These are phyloP conservation scores for Cornus controversa DNA, from an alignment of 148 eudicot species.

Conservation along the genomic window DNA sequence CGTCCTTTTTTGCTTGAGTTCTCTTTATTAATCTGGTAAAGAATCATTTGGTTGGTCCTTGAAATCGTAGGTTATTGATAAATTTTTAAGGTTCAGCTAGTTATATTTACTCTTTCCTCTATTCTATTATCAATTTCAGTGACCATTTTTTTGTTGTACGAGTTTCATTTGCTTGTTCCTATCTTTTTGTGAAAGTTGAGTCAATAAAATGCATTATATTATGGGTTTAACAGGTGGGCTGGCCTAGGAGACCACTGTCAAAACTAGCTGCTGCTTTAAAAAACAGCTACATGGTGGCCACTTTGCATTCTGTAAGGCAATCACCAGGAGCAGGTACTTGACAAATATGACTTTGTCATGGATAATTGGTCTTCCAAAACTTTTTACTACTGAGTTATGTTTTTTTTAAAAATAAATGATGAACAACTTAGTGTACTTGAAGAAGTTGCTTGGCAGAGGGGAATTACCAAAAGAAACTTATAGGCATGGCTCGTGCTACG, in stretches of 20 bases:
- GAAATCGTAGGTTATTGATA: background rate
- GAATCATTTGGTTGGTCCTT: background rate
- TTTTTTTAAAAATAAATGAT: conserved; percentile 38
- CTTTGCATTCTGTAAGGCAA: conserved; percentile 66
- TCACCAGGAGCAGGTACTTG: conserved; percentile 67
- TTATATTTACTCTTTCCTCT: background rate
- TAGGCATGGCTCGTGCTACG: conserved; percentile 99
- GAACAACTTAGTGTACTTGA: conserved; percentile 65
- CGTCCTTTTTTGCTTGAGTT: background rate
- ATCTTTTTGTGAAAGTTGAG: conserved; percentile 5
- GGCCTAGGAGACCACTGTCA: conserved; percentile 94
- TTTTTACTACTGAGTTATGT: conserved; percentile 1
- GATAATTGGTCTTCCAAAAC: background rate
- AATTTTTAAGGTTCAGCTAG: background rate
- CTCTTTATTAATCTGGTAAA: conserved; percentile 5
- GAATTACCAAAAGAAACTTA: conserved; percentile 64
- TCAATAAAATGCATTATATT: conserved; percentile 1
- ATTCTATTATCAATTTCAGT: background rate
- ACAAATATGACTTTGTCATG: conserved; percentile 14
- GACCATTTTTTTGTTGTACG: background rate
- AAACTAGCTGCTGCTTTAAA: conserved; percentile 87
- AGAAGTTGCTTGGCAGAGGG: conserved; percentile 82
- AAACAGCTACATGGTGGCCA: conserved; percentile 93
- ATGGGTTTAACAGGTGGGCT: conserved; percentile 69
- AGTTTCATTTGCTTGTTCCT: background rate